phyloP scores from a whole-genome alignment of 164 flowering plant genomes.

The Chloranthus sessilifolius region DNA sequence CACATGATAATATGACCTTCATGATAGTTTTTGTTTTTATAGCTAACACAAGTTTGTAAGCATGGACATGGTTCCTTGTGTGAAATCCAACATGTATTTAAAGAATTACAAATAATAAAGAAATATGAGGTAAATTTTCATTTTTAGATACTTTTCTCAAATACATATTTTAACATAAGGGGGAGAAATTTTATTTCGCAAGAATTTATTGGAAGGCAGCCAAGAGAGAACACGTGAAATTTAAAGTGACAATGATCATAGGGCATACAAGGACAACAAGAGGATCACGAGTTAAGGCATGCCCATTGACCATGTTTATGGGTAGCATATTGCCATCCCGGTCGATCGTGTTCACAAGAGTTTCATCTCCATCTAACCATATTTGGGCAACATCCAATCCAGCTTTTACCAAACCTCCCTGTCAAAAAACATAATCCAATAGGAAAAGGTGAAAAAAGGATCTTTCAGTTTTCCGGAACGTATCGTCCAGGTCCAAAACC shows the following conservation, averaged over 20 bases:
- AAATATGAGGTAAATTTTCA: no score
- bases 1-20: no score
- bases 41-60: no score
- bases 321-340: slow-evolving; percentile 78
- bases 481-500: no score
- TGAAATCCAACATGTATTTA: no score
- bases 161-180: no score
- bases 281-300: slow-evolving; percentile 91
- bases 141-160: no score
- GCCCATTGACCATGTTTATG: slow-evolving; percentile 76
- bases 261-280: slow-evolving; percentile 89
- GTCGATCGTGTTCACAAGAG: slow-evolving; percentile 89
- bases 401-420: slow-evolving; percentile 93
- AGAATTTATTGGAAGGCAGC: background rate
- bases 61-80: no score
- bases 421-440: slow-evolving; percentile 7
- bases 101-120: no score
- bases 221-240: background rate
- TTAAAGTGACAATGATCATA: background rate
- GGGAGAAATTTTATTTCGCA: no score
- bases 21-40: no score
- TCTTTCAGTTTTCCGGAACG: no score
- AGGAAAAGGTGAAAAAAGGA: background rate
- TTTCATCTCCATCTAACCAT: slow-evolving; percentile 98
- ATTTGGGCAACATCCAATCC: slow-evolving; percentile 97